A percentile compares a stretch with the other conserved stretches of the same genome.
Conservation (phyloP, 768 basidiomycete genomes). For the Xerocomus brunneocitrinus region DNA sequence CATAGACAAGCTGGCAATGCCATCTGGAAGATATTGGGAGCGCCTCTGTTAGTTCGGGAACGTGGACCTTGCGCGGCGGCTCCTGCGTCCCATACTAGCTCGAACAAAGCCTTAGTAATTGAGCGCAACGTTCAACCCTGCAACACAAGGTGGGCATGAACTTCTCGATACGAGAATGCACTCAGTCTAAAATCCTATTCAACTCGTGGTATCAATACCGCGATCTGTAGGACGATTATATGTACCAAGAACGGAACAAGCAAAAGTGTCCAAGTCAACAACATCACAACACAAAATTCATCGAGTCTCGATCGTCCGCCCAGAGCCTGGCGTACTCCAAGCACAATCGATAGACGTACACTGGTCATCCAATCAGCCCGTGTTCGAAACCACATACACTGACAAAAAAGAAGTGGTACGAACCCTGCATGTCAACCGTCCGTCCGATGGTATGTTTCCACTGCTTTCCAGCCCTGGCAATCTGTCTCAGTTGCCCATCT, state of each 20-base stretch:
- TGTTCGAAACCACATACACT: not conserved
- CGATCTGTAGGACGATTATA: not conserved
- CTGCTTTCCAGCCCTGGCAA: slow-evolving; percentile 87
- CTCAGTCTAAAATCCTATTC: not conserved
- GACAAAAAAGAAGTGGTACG: slow-evolving; percentile 20
- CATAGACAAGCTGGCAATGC: no score
- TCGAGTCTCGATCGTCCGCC: slow-evolving; percentile 77
- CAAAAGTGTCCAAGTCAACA: not conserved
- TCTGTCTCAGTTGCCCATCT: slow-evolving; percentile 68
- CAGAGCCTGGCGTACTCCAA: slow-evolving; percentile 26
- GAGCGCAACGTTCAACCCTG: no score
- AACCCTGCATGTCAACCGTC: slow-evolving; percentile 90
- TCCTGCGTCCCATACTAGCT: no score
- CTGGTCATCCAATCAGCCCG: slow-evolving; percentile 33
- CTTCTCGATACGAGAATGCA: no score
- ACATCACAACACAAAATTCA: slow-evolving; percentile 37
- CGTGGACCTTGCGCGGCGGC: no score
- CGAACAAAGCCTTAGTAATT: no score
- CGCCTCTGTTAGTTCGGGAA: no score
- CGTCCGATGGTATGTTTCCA: slow-evolving; percentile 87
- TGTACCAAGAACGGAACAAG: not conserved
- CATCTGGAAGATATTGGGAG: no score
- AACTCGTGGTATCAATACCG: not conserved
- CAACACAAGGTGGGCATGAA: no score
- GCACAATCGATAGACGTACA: slow-evolving; percentile 82